Evolutionary conservation across 352 stramenopile genomes (phyloP), one percentile per base, ranked within the genome.

Genomic region (Phytophthora pinifolia): DNA sequence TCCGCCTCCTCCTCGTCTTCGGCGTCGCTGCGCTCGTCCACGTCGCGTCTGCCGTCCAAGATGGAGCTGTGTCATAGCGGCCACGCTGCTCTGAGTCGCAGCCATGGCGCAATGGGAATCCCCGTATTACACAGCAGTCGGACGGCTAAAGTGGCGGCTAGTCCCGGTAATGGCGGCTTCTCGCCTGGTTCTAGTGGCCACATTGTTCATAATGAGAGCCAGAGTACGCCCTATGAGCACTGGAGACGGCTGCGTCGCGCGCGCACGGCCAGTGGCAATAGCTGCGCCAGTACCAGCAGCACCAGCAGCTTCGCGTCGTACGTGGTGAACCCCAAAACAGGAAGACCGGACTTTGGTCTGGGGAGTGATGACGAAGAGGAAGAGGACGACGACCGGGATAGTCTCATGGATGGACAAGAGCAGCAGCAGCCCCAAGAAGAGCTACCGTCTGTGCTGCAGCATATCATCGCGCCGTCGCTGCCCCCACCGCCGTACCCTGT

Each of bases 401-500:
- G 43, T 17, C n/a, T 45, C 13, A 51, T 59, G 38, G 58, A 64
- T 51, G 1, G 64, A 67, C 9, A 59, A 18, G 46, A 59, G 6
- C 25, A 55, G 22, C 38, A 67, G 18, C 32, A 46, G 12, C 34
- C 33, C 38, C 39, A 58, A 22, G 46, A 57, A 52, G 46, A 32
- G 35, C 38, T 70, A 20, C 51, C 69, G 29, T 59, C 57, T 1
- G 56, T 72, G 15, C 46, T 76, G 37, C 58, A 81, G 54, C 62
- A 67, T 47, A 65, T 87, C n/a, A 54, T 74, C 14, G 81, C 81
- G 35, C 81, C 83, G 7, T 54, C 49, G 14, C 59, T 94, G 18
- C 83, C 83, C 0, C 65, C 68, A 2, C 43, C 78, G 7, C 83
- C 83, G 46, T 94, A 94, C 57, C 83, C 83, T 0, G 83, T 93